Base-by-base conservation (phyloP, 2,329 filamentous ascomycete genomes). In the Pyricularia sp. region DNA sequence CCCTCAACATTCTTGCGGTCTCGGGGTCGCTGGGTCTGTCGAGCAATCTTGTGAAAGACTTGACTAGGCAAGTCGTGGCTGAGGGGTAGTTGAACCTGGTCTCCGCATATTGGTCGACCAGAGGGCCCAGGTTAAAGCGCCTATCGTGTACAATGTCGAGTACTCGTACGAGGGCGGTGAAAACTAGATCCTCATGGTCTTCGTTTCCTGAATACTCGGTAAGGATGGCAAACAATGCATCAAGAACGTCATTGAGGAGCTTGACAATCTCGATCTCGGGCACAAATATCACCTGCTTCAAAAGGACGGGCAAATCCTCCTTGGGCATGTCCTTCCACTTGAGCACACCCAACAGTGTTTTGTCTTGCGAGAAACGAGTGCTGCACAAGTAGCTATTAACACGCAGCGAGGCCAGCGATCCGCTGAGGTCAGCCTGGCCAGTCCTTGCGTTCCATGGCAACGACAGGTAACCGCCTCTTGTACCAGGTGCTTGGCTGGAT, bases 221-320 rank as follows among this genome's bases (percentile, higher is more conserved):
- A 31, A 98, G 82, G 31, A 97, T 93, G 6, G 92, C 91, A 76
- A 99, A 99, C 0, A 99, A 86, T 0, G 93, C 88, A 77, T 97
- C 92, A 68, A 99, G 90, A 0, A 98, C 93, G 74, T 97, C 91
- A 71, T 87, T 91, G 9, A 98, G 82, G 61, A 98, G 85, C 81
- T 98, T 99, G 71, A 99, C 95, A 42, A 99, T 92, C 79, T 99
- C 96, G 69, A 98, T 97, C 77, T 99, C 95, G 0, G 95, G 92
- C 0, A 99, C 94, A 73, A 98, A 98, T 25, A 94, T 89, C 66
- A 98, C 87, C 72, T 94, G 90, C 76, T 91, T 91, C 61, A 99
- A 81, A 0, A 97, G 82, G 28, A 88, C 84, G 0, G 92, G 84
- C 1, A 98, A 83, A 50, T 94, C 88, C 31, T 89, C 88, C 64